phyloP scores from a whole-genome alignment of 2,329 filamentous ascomycete genomes.

The Paraconiothyrium sp. region DNA sequence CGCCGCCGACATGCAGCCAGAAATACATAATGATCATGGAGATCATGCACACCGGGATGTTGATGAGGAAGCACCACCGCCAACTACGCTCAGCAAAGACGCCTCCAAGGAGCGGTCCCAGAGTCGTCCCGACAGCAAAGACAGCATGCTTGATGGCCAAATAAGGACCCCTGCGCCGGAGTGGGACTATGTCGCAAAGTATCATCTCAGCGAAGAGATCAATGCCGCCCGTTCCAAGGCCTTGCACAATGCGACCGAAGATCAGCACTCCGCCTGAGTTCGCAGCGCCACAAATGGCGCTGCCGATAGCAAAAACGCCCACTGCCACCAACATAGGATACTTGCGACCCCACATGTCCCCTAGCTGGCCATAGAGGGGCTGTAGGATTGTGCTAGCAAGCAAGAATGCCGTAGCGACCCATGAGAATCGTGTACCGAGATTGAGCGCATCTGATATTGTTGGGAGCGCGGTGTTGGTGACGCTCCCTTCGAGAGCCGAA shows the following conservation, averaged over 20 bases:
- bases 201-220: constrained; percentile 59
- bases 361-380: constrained; percentile 61
- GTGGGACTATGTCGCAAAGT: constrained; percentile 61
- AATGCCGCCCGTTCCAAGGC: constrained; percentile 60
- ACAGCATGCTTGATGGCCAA: constrained; percentile 38
- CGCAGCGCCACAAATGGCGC: constrained; percentile 62
- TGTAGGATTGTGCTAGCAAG: constrained; percentile 55
- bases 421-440: constrained; percentile 33
- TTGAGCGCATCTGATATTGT: constrained; percentile 46
- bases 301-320: constrained; percentile 62
- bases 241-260: constrained; percentile 65
- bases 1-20: constrained; percentile 41
- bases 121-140: constrained; percentile 36
- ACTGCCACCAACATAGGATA: constrained; percentile 50
- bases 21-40: constrained; percentile 38
- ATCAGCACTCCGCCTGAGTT: constrained; percentile 59
- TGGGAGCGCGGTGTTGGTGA: constrained; percentile 54
- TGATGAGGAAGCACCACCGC: constrained; percentile 59
- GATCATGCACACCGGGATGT: constrained; percentile 44
- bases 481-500: constrained; percentile 49
- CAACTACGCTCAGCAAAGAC: constrained; percentile 50
- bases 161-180: constrained; percentile 57
- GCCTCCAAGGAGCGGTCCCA: constrained; percentile 45
- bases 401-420: constrained; percentile 36
- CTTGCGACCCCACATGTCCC: constrained; percentile 64